Evolutionary conservation across 2,329 filamentous ascomycete genomes (phyloP).

Genomic region (Colletotrichum kahawae): DNA sequence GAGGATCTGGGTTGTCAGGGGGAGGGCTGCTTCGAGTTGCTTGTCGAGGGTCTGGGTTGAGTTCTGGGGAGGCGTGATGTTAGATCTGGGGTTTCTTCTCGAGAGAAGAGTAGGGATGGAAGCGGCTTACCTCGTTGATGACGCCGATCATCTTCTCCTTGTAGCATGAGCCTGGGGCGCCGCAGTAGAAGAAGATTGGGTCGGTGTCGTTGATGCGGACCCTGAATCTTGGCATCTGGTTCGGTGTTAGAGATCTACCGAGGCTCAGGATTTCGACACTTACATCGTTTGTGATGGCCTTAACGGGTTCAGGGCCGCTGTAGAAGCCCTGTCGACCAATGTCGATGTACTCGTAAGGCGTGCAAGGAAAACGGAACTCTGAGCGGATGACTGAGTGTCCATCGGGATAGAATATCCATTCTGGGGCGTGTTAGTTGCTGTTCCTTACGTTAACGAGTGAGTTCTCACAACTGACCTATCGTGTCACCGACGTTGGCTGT

Average conservation of each 20-base stretch:
- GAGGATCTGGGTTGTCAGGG: conserved; percentile 56
- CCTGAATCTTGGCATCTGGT: conserved; percentile 46
- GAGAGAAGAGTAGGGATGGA: neutral
- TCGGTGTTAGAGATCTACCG: conserved; percentile 27
- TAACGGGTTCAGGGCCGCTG: conserved; percentile 52
- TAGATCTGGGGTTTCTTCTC: conserved; percentile 1
- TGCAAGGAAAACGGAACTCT: conserved; percentile 64
- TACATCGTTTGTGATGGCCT: conserved; percentile 51
- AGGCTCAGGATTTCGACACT: conserved; percentile 31
- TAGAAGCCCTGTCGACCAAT: conserved; percentile 57
- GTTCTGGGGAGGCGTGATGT: conserved; percentile 38
- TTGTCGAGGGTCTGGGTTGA: conserved; percentile 49
- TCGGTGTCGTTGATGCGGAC: conserved; percentile 62
- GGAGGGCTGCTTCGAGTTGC: conserved; percentile 52
- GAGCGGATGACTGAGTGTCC: conserved; percentile 70
- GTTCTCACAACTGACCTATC: conserved; percentile 39
- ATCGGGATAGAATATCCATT: conserved; percentile 66
- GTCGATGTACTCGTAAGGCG: conserved; percentile 62
- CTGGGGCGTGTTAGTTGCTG: conserved; percentile 28
- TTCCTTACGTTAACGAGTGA: neutral
- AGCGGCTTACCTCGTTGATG: conserved; percentile 66
- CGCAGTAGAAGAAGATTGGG: conserved; percentile 74
- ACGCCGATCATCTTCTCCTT: conserved; percentile 75
- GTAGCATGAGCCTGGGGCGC: conserved; percentile 69
- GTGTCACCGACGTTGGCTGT: conserved; percentile 50